Evolutionary conservation across 768 basidiomycete genomes (phyloP).

Genomic region (Cystofilobasidium ferigula): DNA sequence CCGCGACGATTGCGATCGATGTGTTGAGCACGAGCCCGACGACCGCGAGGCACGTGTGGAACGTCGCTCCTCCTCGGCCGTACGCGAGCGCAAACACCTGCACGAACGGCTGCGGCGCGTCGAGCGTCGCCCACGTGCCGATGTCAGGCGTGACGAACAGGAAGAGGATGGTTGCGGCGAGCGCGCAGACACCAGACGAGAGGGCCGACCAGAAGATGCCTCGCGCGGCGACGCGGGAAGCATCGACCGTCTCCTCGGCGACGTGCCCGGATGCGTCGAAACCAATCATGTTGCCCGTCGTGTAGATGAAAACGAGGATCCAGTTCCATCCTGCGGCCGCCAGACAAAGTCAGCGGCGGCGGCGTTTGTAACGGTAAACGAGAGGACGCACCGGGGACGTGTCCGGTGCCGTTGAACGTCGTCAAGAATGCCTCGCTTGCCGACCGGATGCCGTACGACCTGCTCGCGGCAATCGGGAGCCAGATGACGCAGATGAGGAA

Average conservation of each 20-base stretch:
- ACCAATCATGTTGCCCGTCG: slow-evolving; percentile 76
- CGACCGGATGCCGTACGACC: slow-evolving; percentile 76
- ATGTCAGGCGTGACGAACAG: slow-evolving; percentile 63
- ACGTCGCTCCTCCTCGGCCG: slow-evolving; percentile 63
- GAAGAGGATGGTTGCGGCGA: slow-evolving; percentile 65
- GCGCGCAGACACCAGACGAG: slow-evolving; percentile 68
- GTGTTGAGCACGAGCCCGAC: slow-evolving; percentile 73
- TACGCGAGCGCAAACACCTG: slow-evolving; percentile 73
- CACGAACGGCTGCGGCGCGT: slow-evolving; percentile 84
- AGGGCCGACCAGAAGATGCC: slow-evolving; percentile 70
- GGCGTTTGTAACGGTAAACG: background rate
- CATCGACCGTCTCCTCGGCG: slow-evolving; percentile 63
- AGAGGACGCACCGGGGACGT: background rate
- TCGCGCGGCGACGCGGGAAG: slow-evolving; percentile 58
- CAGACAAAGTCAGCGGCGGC: slow-evolving; percentile 61
- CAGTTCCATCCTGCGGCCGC: slow-evolving; percentile 83
- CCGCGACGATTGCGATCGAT: slow-evolving; percentile 73
- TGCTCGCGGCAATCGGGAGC: slow-evolving; percentile 82
- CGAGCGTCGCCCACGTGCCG: slow-evolving; percentile 51
- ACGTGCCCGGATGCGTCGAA: slow-evolving; percentile 84
- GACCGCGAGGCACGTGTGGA: slow-evolving; percentile 77
- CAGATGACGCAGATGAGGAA: slow-evolving; percentile 57
- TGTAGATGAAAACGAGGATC: slow-evolving; percentile 72
- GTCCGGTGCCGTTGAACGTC: slow-evolving; percentile 43
- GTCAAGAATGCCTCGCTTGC: slow-evolving; percentile 72